A percentile compares a stretch with the other conserved stretches of the same genome.
phyloP scores from a whole-genome alignment of 345 rosid species.

The Heritiera littoralis region DNA sequence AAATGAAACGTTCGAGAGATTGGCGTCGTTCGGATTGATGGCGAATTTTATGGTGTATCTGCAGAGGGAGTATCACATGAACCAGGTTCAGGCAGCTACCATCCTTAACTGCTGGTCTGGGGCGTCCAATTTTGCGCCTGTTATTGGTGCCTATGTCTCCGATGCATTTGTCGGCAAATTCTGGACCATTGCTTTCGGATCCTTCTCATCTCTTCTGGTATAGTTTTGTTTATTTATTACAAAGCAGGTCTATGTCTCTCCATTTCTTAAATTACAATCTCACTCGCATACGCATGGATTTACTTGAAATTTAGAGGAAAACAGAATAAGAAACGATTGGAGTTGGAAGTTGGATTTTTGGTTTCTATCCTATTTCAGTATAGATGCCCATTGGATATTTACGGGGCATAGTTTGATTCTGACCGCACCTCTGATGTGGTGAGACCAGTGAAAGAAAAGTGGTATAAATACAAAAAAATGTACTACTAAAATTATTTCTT shows the following conservation, averaged over 20 bases:
- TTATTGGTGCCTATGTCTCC: slow-evolving; percentile 68
- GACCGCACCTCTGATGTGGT: no score
- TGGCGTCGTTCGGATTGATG: slow-evolving; percentile 59
- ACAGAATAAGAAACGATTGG: not conserved
- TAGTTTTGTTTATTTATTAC: not conserved
- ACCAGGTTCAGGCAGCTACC: slow-evolving; percentile 54
- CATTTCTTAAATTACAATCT: not conserved
- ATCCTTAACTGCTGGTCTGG: slow-evolving; percentile 68
- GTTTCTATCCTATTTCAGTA: not conserved
- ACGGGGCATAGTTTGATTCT: no score
- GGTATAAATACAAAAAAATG: no score
- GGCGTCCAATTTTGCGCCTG: slow-evolving; percentile 56
- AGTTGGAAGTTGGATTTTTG: not conserved
- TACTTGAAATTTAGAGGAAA: not conserved
- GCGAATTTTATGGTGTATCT: slow-evolving; percentile 69
- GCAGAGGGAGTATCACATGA: slow-evolving; percentile 54
- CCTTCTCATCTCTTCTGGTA: slow-evolving; percentile 64
- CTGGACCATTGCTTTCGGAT: slow-evolving; percentile 51
- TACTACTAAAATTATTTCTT: no score
- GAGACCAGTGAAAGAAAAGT: no score
- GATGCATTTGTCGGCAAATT: slow-evolving; percentile 54
- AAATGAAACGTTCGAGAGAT: slow-evolving; percentile 76
- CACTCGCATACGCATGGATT: not conserved
- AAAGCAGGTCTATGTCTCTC: not conserved
- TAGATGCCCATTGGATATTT: not conserved